Base-by-base conservation (phyloP, 257 asterid species). In the Plantago elongata region DNA sequence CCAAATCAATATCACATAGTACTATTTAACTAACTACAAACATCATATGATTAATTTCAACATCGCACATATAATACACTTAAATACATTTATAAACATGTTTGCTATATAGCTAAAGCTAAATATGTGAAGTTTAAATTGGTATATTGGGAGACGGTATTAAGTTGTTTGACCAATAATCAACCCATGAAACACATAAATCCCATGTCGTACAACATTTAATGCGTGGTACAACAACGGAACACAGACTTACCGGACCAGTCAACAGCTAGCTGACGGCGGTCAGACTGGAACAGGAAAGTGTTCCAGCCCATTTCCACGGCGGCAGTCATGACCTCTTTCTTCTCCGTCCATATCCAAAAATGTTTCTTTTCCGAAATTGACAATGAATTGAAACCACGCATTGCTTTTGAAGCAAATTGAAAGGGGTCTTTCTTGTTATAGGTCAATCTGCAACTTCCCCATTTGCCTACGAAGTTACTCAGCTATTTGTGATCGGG, bases 251-350 rank as follows among this genome's bases (percentile, higher is more conserved):
- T 77, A 90, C 97, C 73, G 67, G 84, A 75, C 95, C 97, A 90
- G 5, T 90, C 84, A 55, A 58, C 72, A 63, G 97, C 95, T 54
- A 90, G 81, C 56, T 79, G 72, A 5, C 85, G 93, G 52, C 71
- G 62, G 50, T 71, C 50, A 10, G 85, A 60, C 48, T 67, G 74
- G 72, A 90, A 90, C 44, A 90, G 57, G 61, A 90, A 83, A 57
- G 91, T 85, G 52, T 63, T 75, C 97, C 97, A 90, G 42, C 95
- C 97, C 69, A 95, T 82, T 71, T 87, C 96, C n/a, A 83, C 86
- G 15, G 96, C 93, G 59, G 87, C 84, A 9, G 95, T 87, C 97
- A 90, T 85, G 17, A 83, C 96, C 62, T 83, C 74, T 72, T 90
- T 83, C 79, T 78, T 90, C 76, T 83, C 86, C 54, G 94, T 87